Conservation (phyloP, 495 filamentous ascomycete species). For the Penicillium herquei region DNA sequence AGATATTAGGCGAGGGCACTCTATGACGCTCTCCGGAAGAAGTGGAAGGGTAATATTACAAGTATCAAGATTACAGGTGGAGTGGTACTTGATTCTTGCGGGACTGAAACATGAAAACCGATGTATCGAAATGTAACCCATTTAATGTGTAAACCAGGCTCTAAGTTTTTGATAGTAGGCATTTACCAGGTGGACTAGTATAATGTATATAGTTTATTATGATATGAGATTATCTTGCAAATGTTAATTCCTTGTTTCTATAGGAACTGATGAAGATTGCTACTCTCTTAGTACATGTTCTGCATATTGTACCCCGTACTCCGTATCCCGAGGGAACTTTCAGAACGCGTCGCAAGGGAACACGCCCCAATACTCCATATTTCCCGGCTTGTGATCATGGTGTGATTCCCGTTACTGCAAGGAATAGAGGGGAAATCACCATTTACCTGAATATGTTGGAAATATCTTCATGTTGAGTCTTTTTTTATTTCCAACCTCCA, state of each 20-base stretch:
- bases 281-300: not conserved
- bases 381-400: slow-evolving; percentile 14
- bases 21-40: slow-evolving; percentile 27
- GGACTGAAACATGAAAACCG: not conserved
- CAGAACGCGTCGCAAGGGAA: slow-evolving; percentile 10
- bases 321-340: not conserved
- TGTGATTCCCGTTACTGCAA: slow-evolving; percentile 5
- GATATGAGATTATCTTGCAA: not conserved
- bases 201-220: not conserved
- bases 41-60: slow-evolving; percentile 25
- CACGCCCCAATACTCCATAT: not conserved
- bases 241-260: too few species aligned
- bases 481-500: too few species aligned
- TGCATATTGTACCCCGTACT: not conserved
- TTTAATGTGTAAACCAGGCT: too few species aligned
- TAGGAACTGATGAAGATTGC: too few species aligned
- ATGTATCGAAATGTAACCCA: slow-evolving; percentile 15
- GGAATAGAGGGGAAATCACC: not conserved
- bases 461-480: too few species aligned
- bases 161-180: too few species aligned
- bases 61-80: slow-evolving; percentile 24
- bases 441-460: not conserved
- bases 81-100: slow-evolving; percentile 1
- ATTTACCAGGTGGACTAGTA: not conserved
- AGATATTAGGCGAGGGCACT: slow-evolving; percentile 7